Base-by-base conservation (phyloP, 768 basidiomycete genomes). In the Collybiopsis luxurians region DNA sequence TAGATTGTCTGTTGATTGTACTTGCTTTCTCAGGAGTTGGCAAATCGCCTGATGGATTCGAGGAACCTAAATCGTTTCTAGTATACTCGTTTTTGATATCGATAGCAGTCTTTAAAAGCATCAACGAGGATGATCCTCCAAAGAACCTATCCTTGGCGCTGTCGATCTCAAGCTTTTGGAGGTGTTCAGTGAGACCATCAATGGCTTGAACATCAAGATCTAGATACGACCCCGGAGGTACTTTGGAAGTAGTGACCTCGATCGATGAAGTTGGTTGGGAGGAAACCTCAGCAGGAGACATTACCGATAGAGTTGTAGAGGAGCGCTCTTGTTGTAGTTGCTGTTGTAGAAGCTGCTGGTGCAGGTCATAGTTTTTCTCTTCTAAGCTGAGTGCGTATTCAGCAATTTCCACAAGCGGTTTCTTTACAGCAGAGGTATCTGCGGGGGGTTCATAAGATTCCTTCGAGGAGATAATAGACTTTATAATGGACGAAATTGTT, bases 31-130 rank as follows among this genome's bases (percentile, higher is more conserved):
- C n/a, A n/a, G n/a, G n/a, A n/a, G n/a, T n/a, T n/a, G n/a, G n/a
- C n/a, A n/a, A n/a, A n/a, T n/a, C n/a, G n/a, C n/a, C n/a, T n/a
- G n/a, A 55, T 3, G 42, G n/a, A 11, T 21, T 2, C 3, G 23
- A 13, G 5, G 53, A 36, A 28, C n/a, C n/a, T n/a, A 30, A 19
- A 15, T 34, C 31, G n/a, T 53, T 23, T 47, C 73, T 73, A n/a
- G 67, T 68, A 12, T 64, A 64, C 50, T 74, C 71, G 40, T 71
- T 66, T 60, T 76, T 79, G 40, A 80, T 63, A 47, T 74, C 71
- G 17, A 77, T 69, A 12, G 79, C 79, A 31, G 47, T 60, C 43
- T 65, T 64, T 30, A 73, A 62, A 9, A 73, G 67, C 51, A 68
- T 67, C 27, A 71, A 58, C 34, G 68, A 66, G 54, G 72, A 73